Conservation (phyloP, 257 asterid genomes). For the Solanum piurae region DNA sequence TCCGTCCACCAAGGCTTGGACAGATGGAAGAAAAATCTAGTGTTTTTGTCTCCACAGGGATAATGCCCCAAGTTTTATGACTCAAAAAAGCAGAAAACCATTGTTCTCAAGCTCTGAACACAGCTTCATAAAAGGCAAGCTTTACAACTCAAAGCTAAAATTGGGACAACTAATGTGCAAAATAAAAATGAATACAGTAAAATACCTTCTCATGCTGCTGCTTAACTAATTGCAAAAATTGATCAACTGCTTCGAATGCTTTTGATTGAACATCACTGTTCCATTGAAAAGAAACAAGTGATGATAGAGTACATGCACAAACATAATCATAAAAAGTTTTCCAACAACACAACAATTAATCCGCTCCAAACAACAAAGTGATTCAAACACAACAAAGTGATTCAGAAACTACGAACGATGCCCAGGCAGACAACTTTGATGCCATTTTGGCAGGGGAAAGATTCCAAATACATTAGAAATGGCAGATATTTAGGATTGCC, state of each 20-base stretch:
- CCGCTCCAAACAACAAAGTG: neutral
- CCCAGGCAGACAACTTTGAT: neutral
- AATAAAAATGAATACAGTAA: neutral
- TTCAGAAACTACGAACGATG: neutral
- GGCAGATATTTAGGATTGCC: neutral
- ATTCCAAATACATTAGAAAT: neutral
- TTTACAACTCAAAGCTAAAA: neutral
- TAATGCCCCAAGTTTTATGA: neutral
- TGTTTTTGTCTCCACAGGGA: neutral
- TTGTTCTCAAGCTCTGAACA: neutral
- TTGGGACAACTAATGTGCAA: neutral
- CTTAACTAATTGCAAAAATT: slow-evolving; percentile 79
- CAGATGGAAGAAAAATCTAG: neutral
- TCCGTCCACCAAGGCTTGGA: neutral
- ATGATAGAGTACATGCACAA: neutral
- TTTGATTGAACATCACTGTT: slow-evolving; percentile 82
- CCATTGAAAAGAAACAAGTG: slow-evolving; percentile 3
- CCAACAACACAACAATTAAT: neutral
- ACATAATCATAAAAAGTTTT: neutral
- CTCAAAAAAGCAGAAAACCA: neutral
- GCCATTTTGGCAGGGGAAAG: neutral
- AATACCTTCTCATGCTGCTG: slow-evolving; percentile 63
- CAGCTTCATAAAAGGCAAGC: neutral
- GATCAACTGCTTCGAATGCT: slow-evolving; percentile 95
- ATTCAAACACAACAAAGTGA: neutral